These are phyloP conservation scores for Penicillium cinerascens DNA, from an alignment of 495 filamentous ascomycete species.

Conservation along the genomic window DNA sequence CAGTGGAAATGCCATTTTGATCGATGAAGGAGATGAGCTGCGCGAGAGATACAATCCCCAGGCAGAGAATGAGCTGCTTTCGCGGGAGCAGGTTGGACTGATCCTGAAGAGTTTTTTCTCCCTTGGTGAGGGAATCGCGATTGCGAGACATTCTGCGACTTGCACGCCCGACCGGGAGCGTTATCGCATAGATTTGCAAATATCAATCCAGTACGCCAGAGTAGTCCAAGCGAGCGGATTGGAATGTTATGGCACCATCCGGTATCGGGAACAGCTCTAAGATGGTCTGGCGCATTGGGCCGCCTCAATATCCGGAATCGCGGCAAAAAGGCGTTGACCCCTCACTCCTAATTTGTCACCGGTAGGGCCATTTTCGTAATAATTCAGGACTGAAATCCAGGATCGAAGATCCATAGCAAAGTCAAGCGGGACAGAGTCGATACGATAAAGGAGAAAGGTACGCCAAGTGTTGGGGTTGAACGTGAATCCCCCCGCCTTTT, in stretches of 20 bases:
- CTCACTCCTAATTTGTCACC: no score
- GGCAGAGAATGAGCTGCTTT: not conserved
- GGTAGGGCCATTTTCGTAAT: no score
- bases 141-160: slow-evolving; percentile 12
- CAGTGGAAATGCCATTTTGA: slow-evolving; percentile 55
- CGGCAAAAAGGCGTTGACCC: not conserved
- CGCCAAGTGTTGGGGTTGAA: no score
- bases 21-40: slow-evolving; percentile 54
- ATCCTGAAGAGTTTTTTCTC: not conserved
- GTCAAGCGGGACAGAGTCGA: no score
- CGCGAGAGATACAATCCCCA: not conserved
- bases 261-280: not conserved
- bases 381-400: no score
- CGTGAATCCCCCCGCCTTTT: no score
- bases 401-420: no score
- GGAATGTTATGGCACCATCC: not conserved
- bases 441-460: no score
- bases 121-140: not conserved
- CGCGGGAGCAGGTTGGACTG: not conserved
- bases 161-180: not conserved
- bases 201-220: not conserved
- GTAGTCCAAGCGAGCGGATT: not conserved
- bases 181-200: not conserved
- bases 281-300: not conserved
- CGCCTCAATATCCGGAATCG: not conserved